Conservation (phyloP, 2,329 filamentous ascomycete species). For the Alternaria sp. region DNA sequence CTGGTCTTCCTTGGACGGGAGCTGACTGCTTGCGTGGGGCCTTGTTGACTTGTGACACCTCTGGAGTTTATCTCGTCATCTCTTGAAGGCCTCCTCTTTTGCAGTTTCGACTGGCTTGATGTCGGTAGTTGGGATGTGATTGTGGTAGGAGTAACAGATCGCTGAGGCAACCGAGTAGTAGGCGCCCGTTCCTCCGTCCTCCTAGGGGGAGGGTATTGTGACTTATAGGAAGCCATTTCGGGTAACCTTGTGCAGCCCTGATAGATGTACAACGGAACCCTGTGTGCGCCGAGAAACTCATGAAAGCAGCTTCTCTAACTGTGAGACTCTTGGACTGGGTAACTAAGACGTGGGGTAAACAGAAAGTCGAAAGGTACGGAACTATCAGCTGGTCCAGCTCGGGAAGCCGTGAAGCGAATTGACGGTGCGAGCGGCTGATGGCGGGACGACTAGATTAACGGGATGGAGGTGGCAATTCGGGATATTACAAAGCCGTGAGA, state of each 20-base stretch:
- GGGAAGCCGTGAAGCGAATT: constrained; percentile 37
- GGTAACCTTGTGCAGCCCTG: constrained; percentile 49
- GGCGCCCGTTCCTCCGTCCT: constrained; percentile 45
- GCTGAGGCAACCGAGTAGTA: constrained; percentile 49
- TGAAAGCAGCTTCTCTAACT: constrained; percentile 49
- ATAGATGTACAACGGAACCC: constrained; percentile 44
- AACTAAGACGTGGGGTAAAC: constrained; percentile 31
- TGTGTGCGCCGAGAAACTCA: constrained; percentile 52
- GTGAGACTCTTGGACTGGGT: constrained; percentile 32
- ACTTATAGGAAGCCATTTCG: constrained; percentile 55
- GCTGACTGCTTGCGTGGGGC: constrained; percentile 28
- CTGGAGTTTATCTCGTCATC: constrained; percentile 42
- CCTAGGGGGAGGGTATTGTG: constrained; percentile 47
- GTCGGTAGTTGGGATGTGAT: constrained; percentile 39
- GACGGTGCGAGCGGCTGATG: constrained; percentile 30
- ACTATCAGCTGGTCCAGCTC: constrained; percentile 50
- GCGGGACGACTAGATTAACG: constrained; percentile 40
- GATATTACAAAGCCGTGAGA: constrained; percentile 39
- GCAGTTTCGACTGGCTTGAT: constrained; percentile 44
- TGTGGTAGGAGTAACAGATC: constrained; percentile 48
- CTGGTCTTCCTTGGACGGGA: constrained; percentile 36
- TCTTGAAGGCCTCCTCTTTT: constrained; percentile 47
- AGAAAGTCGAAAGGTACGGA: constrained; percentile 30
- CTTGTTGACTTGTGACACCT: constrained; percentile 31
- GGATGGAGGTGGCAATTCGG: constrained; percentile 47